Base-by-base conservation (phyloP, 768 basidiomycete genomes). In the Boletus insuetus region DNA sequence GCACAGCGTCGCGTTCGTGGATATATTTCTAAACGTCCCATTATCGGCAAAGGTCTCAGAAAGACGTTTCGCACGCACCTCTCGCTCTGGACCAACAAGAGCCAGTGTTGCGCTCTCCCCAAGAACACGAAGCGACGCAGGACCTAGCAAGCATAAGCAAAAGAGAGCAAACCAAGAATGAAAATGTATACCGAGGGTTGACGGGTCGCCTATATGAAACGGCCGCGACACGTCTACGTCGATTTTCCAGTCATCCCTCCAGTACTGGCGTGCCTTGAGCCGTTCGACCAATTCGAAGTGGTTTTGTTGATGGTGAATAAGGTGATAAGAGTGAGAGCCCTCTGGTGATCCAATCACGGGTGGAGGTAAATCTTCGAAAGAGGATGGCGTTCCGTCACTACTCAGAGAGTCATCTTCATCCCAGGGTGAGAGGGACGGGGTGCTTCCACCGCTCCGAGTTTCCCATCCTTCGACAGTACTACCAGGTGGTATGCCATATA, bases 1-100 rank as follows among this genome's bases (percentile, higher is more conserved):
- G 80, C 6, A 91, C 85, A 38, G 86, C 84, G 59, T 91, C 85
- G 47, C 83, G 79, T 69, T 93, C 91, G 49, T 83, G 69, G 24
- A 92, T 87, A 57, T 86, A 86, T 68, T 68, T 81, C 87, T 91
- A 61, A 5, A 55, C 39, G 29, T 17, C 16, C 4, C 3, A 38
- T 31, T 9, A 1, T 53, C 17, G 20, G 26, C 1, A 29, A 50
- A 40, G 22, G 31, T 51, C 29, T 20, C 19, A 26, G n/a, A 22
- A 52, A 29, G 10, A 22, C 31, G 9, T 19, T 20, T 22, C 4
- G 24, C 1, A 19, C 59, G 29, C 20, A 82, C 82, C 73, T 81
- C 78, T 56, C 73, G 69, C 26, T 73, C 70, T 38, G 74, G 69
- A 48, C 76, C 74, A 39, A 75, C 73, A 29, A 79, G 66, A 5